Percentiles rank a stretch among this genome's conserved stretches.
Evolutionary conservation across 2,329 filamentous ascomycete genomes (phyloP).

Genomic region (Neonectria neomacrospora): DNA sequence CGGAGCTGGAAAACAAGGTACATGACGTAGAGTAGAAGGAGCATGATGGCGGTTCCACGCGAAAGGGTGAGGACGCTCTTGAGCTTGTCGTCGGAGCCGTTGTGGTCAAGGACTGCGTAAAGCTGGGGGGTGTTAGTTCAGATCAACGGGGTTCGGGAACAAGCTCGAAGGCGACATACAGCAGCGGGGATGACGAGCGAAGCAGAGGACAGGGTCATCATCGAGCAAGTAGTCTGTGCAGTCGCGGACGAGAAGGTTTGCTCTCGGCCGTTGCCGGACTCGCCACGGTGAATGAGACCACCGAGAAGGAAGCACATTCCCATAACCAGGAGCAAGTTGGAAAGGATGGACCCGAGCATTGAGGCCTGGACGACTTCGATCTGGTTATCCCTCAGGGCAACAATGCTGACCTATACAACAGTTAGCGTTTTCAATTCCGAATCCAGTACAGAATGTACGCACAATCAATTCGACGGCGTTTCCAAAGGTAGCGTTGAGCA

Average conservation of each 20-base stretch:
- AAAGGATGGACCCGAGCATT: constrained; percentile 95
- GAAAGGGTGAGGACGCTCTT: constrained; percentile 76
- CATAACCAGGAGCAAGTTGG: constrained; percentile 89
- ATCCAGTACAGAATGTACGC: constrained; percentile 41
- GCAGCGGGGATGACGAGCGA: constrained; percentile 84
- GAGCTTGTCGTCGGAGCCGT: constrained; percentile 55
- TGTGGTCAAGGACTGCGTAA: constrained; percentile 70
- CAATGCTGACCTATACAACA: constrained; percentile 80
- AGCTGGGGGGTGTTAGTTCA: constrained; percentile 56
- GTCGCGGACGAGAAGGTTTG: constrained; percentile 81
- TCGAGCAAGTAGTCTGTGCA: constrained; percentile 79
- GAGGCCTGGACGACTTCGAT: constrained; percentile 97
- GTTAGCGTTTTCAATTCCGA: constrained; percentile 25
- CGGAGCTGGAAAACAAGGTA: constrained; percentile 83
- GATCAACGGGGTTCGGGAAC: background rate
- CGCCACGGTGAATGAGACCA: constrained; percentile 70
- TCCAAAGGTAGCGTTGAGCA: constrained; percentile 81
- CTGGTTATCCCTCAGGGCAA: constrained; percentile 85
- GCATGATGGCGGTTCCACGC: constrained; percentile 79
- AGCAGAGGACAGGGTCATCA: constrained; percentile 80
- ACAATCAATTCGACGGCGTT: constrained; percentile 85
- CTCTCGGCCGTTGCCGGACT: constrained; percentile 69
- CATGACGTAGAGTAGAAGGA: constrained; percentile 78
- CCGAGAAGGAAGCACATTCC: constrained; percentile 84
- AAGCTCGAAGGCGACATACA: constrained; percentile 50